A percentile compares a stretch with the other conserved stretches of the same genome.
Conservation (phyloP, 2,329 filamentous ascomycete genomes). For the Pseudogymnoascus sp. region DNA sequence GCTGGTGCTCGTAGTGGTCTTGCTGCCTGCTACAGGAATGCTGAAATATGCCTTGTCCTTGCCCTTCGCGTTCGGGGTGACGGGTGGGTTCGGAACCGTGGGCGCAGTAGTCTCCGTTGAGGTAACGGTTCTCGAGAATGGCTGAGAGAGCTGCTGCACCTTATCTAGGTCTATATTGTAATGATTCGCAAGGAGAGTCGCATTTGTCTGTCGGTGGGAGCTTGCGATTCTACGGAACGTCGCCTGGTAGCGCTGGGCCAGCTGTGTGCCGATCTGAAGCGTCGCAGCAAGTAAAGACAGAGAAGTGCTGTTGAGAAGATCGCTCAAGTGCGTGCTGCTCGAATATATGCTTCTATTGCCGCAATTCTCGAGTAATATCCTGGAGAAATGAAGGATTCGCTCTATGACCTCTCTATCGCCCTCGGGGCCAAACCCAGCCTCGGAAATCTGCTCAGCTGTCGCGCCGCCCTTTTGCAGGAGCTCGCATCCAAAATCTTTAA, state of each 20-base stretch:
- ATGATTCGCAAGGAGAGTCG: constrained; percentile 71
- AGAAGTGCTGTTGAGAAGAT: constrained; percentile 80
- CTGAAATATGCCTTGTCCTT: constrained; percentile 58
- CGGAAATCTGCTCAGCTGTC: constrained; percentile 40
- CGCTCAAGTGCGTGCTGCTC: constrained; percentile 82
- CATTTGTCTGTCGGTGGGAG: constrained; percentile 57
- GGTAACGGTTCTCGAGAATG: constrained; percentile 67
- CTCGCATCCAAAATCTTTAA: constrained; percentile 60
- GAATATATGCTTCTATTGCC: constrained; percentile 94
- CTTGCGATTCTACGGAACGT: constrained; percentile 68
- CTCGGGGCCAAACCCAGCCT: constrained; percentile 59
- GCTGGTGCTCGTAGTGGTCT: constrained; percentile 42
- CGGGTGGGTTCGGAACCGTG: constrained; percentile 42
- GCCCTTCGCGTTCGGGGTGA: constrained; percentile 53
- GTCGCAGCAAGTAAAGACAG: constrained; percentile 68
- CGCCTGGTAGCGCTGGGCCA: constrained; percentile 88
- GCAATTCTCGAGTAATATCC: constrained; percentile 84
- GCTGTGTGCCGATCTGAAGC: constrained; percentile 70
- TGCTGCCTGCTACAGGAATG: constrained; percentile 33
- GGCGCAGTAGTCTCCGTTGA: constrained; percentile 38
- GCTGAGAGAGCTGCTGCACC: constrained; percentile 72
- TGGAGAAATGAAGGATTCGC: constrained; percentile 73
- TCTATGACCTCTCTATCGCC: constrained; percentile 77
- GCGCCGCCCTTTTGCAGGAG: constrained; percentile 49
- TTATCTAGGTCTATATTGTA: constrained; percentile 73